phyloP scores from a whole-genome alignment of 805 yeast genomes.

The Metschnikowia koreensis region DNA sequence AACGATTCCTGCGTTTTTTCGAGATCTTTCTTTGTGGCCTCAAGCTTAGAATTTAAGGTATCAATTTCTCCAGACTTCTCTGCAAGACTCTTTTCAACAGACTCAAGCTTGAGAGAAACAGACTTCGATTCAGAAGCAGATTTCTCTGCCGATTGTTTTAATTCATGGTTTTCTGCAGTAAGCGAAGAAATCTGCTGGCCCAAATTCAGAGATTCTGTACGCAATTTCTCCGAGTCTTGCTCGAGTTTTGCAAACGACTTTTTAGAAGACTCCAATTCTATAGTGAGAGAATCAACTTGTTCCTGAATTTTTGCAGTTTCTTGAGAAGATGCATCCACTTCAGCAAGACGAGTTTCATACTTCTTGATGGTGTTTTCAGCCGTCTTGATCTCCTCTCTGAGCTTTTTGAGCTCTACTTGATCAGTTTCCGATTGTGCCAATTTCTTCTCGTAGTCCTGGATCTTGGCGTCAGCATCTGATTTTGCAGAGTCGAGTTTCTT shows the following conservation, averaged over 20 bases:
- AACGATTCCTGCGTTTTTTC: neutral
- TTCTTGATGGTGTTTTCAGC: neutral
- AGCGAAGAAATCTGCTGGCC: neutral
- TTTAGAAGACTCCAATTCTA: neutral
- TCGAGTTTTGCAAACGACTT: neutral
- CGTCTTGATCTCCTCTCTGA: neutral
- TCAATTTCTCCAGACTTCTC: slow-evolving; percentile 2
- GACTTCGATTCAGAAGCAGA: neutral
- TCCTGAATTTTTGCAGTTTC: neutral
- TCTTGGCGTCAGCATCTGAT: neutral
- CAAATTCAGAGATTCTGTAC: neutral
- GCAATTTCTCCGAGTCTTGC: neutral
- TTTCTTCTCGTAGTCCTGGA: neutral
- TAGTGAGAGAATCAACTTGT: neutral
- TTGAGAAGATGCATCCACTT: neutral
- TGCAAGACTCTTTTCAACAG: neutral
- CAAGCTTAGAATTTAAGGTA: neutral
- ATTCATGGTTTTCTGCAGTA: neutral
- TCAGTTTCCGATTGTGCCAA: neutral
- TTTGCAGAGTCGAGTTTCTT: neutral
- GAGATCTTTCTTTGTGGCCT: neutral
- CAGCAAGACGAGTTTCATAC: neutral
- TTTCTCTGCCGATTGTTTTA: neutral
- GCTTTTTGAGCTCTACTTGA: neutral
- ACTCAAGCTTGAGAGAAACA: neutral